These are phyloP conservation scores for Yamadazyma kanchanaburiensis DNA, from an alignment of 1,139 yeast genomes.

Conservation along the genomic window DNA sequence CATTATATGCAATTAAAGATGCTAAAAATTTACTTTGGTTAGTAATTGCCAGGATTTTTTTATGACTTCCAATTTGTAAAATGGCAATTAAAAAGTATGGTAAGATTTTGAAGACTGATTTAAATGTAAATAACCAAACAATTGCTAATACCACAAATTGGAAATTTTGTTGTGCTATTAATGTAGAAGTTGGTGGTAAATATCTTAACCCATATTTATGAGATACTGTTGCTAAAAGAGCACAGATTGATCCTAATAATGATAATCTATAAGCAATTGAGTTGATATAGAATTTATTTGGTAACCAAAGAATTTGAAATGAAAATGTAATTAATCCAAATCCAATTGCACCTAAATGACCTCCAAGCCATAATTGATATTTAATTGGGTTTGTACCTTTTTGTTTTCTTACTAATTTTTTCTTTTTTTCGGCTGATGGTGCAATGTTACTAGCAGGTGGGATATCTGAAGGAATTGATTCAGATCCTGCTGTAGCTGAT, in stretches of 20 bases:
- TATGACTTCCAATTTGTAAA: conserved; percentile 48
- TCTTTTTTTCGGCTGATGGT: conserved; percentile 22
- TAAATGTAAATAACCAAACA: conserved; percentile 63
- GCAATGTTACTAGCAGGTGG: conserved; percentile 22
- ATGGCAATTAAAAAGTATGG: conserved; percentile 58
- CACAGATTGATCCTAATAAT: conserved; percentile 52
- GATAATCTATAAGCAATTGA: conserved; percentile 49
- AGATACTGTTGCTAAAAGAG: conserved; percentile 52
- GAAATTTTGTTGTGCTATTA: conserved; percentile 67
- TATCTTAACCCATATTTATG: conserved; percentile 55
- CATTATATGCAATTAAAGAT: conserved; percentile 57
- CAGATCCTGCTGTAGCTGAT: too few relatives aligned
- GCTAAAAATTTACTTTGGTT: conserved; percentile 39
- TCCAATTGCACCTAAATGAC: conserved; percentile 49
- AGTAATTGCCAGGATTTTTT: conserved; percentile 39
- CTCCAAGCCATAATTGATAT: conserved; percentile 57
- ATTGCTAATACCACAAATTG: conserved; percentile 55
- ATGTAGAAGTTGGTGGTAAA: conserved; percentile 54
- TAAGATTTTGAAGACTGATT: conserved; percentile 60
- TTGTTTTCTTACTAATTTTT: conserved; percentile 38
- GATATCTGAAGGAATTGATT: too few relatives aligned
- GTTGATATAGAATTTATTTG: conserved; percentile 43
- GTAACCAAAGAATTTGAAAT: conserved; percentile 47
- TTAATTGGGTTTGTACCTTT: conserved; percentile 38
- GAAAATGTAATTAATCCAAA: conserved; percentile 48